Percentiles rank a stretch among this genome's conserved stretches.
Evolutionary conservation across 257 asterid genomes (phyloP).

Genomic region (Henckelia pumila): DNA sequence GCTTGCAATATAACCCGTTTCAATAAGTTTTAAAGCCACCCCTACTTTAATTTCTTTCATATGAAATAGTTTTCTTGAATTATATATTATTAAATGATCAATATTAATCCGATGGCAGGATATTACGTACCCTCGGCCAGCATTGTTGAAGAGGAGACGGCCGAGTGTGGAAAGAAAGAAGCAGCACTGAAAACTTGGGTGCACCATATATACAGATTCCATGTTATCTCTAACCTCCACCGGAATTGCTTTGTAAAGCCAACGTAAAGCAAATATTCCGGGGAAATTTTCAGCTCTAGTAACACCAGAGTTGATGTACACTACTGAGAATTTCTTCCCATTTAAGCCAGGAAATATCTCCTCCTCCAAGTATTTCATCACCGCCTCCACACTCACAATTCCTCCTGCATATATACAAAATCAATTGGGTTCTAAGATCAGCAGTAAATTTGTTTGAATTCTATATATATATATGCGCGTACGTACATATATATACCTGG

Average conservation of each 20-base stretch:
- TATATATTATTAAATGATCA: too few relatives aligned
- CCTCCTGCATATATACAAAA: too few relatives aligned
- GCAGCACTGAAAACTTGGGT: conserved; percentile 76
- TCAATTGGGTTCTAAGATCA: too few relatives aligned
- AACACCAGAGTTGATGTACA: conserved; percentile 66
- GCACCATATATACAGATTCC: conserved; percentile 60
- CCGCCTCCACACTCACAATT: conserved; percentile 39
- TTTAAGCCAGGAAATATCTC: conserved; percentile 47
- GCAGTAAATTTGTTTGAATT: neutral
- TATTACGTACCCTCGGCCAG: conserved; percentile 52
- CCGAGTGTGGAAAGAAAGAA: conserved; percentile 74
- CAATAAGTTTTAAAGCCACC: too few relatives aligned
- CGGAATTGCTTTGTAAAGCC: conserved; percentile 62
- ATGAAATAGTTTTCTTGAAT: too few relatives aligned
- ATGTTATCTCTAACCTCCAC: conserved; percentile 37
- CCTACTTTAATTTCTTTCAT: too few relatives aligned
- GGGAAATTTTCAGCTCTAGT: conserved; percentile 59
- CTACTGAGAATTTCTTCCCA: conserved; percentile 52
- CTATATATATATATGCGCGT: conserved; percentile 24
- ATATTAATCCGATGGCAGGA: too few relatives aligned
- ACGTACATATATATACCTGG: too few relatives aligned
- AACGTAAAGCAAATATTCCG: conserved; percentile 53
- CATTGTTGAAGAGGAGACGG: conserved; percentile 50
- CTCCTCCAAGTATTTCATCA: conserved; percentile 57
- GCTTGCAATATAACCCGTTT: conserved; percentile 55